Conservation (phyloP, 2,329 filamentous ascomycete genomes). For the Sclerotinia borealis region DNA sequence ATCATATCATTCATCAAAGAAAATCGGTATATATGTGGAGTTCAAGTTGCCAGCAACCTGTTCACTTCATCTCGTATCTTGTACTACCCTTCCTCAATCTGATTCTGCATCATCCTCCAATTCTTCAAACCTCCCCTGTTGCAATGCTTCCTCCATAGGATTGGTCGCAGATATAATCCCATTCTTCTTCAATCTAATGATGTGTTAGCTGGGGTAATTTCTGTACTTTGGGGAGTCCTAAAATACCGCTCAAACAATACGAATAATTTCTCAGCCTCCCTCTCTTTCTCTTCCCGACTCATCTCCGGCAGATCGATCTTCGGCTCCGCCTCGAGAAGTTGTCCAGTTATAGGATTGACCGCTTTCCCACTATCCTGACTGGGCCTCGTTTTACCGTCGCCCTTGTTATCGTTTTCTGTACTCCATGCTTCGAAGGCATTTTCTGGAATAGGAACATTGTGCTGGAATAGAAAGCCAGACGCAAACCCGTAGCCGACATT, state of each 20-base stretch:
- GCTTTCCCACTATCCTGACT: slow-evolving; percentile 21
- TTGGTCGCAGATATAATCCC: slow-evolving; percentile 30
- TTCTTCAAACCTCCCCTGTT: slow-evolving; percentile 29
- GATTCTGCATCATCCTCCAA: slow-evolving; percentile 30
- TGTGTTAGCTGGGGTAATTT: slow-evolving; percentile 10
- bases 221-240: background rate
- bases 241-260: slow-evolving; percentile 32
- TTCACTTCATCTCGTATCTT: background rate
- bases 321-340: slow-evolving; percentile 28
- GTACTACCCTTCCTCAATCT: slow-evolving; percentile 13
- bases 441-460: slow-evolving; percentile 71
- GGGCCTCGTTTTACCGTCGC: slow-evolving; percentile 23
- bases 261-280: slow-evolving; percentile 48
- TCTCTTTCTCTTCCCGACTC: slow-evolving; percentile 86
- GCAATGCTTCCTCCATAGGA: slow-evolving; percentile 25
- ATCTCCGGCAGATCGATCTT: slow-evolving; percentile 58
- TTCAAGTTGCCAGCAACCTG: background rate
- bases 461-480: slow-evolving; percentile 79
- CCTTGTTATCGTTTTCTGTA: slow-evolving; percentile 15
- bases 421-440: slow-evolving; percentile 53
- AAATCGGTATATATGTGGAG: background rate
- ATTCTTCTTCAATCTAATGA: slow-evolving; percentile 27
- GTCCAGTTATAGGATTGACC: slow-evolving; percentile 31
- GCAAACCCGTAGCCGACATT: slow-evolving; percentile 96
- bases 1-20: background rate